phyloP scores from a whole-genome alignment of 225 moss, liverwort and hornwort genomes.

The Rhytidiadelphus loreus region DNA sequence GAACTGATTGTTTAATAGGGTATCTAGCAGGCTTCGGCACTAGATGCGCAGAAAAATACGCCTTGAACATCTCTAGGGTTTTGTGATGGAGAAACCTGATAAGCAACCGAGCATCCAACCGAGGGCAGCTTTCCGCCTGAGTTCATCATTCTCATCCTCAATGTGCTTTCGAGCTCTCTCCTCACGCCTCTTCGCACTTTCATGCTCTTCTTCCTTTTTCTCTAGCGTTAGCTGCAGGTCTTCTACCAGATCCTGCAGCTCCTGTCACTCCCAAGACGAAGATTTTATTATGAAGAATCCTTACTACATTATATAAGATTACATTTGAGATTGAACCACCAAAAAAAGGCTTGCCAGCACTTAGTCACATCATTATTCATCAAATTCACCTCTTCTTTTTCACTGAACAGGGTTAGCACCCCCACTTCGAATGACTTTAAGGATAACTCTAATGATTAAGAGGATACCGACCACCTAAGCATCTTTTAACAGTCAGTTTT shows the following conservation, averaged over 20 bases:
- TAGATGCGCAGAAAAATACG: not conserved
- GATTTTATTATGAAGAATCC: not conserved
- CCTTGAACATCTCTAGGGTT: not conserved
- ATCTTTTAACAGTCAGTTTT: not conserved
- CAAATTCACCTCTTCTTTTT: not conserved
- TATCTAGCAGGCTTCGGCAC: not conserved
- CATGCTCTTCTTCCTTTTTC: conserved; percentile 52
- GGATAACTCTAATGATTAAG: not conserved
- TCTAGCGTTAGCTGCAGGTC: conserved; percentile 49
- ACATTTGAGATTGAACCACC: not conserved
- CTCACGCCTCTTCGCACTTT: conserved; percentile 34
- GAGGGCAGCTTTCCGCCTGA: conserved; percentile 57
- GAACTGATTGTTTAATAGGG: not conserved
- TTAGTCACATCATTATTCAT: not conserved
- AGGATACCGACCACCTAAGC: not conserved
- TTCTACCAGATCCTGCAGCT: conserved; percentile 43
- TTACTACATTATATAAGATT: no score
- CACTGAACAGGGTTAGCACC: not conserved
- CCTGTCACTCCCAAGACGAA: conserved; percentile 15
- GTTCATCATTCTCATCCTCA: conserved; percentile 54
- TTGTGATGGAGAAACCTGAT: conserved; percentile 30
- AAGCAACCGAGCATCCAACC: conserved; percentile 85
- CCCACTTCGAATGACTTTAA: not conserved
- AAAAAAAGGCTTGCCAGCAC: not conserved
- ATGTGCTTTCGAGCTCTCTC: conserved; percentile 40